A percentile compares a stretch with the other conserved stretches of the same genome.
These are phyloP conservation scores for Eragrostis curvula DNA, from an alignment of 176 grass and related monocot genomes.

Conservation along the genomic window DNA sequence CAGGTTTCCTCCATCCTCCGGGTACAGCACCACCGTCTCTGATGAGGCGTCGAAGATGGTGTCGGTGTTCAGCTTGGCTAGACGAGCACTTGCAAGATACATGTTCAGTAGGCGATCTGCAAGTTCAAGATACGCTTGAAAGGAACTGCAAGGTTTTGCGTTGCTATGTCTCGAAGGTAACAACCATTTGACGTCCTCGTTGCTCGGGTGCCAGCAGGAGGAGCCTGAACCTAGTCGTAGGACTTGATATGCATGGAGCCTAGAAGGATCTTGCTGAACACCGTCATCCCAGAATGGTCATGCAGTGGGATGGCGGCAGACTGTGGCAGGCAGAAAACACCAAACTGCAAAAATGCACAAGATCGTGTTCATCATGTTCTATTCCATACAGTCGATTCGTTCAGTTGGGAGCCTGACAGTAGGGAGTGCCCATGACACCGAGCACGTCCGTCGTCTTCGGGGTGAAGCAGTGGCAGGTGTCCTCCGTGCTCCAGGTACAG, in stretches of 20 bases:
- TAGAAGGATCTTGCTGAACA: constrained; percentile 75
- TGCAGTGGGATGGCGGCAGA: constrained; percentile 72
- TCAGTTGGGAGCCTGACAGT: too few species aligned
- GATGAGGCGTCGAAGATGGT: constrained; percentile 41
- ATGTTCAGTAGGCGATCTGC: background rate
- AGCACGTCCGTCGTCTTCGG: too few species aligned
- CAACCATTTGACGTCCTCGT: background rate
- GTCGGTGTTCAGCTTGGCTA: constrained; percentile 65
- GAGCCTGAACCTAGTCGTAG: constrained; percentile 58
- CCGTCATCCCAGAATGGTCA: constrained; percentile 79
- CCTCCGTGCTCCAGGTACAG: too few species aligned
- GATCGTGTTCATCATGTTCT: too few species aligned
- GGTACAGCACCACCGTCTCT: constrained; percentile 59
- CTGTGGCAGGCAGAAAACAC: constrained; percentile 66
- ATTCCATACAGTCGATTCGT: too few species aligned
- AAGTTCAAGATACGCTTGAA: background rate
- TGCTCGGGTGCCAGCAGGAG: background rate
- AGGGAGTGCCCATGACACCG: too few species aligned
- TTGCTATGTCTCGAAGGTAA: background rate
- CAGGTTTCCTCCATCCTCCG: constrained; percentile 70
- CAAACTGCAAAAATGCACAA: constrained; percentile 40
- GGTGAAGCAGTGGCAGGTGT: too few species aligned
- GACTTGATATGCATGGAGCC: constrained; percentile 77
- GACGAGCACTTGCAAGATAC: constrained; percentile 34
- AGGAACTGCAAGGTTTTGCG: background rate